phyloP scores from a whole-genome alignment of 139 green algal species.

The Mesotaenium endlicherianum region DNA sequence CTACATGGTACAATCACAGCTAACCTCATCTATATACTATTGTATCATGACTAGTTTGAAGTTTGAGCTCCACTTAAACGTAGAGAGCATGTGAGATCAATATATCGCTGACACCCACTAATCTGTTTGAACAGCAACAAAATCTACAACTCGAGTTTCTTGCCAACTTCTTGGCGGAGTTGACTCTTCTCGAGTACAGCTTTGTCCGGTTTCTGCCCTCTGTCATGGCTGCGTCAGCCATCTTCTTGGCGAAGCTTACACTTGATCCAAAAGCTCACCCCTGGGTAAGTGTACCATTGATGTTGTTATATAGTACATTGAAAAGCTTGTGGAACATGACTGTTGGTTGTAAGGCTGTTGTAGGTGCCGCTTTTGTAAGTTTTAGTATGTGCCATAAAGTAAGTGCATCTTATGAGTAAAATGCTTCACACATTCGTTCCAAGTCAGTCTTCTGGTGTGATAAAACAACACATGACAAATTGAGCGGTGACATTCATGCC shows the following conservation, averaged over 20 bases:
- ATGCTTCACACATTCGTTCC: too few species aligned
- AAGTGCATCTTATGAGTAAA: too few species aligned
- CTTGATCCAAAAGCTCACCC: conserved; percentile 22
- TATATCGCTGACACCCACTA: not conserved
- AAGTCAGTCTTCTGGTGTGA: too few species aligned
- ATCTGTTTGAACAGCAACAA: not conserved
- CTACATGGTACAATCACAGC: not conserved
- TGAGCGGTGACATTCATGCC: too few species aligned
- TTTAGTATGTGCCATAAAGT: too few species aligned
- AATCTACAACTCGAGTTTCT: conserved; percentile 64
- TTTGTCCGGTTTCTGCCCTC: conserved; percentile 78
- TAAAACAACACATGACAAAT: too few species aligned
- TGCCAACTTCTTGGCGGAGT: conserved; percentile 83
- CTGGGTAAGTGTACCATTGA: conserved; percentile 48
- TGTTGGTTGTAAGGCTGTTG: not conserved
- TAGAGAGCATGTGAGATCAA: not conserved
- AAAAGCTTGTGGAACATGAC: too few species aligned
- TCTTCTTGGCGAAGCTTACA: conserved; percentile 74
- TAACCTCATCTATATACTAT: not conserved
- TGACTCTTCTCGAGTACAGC: conserved; percentile 83
- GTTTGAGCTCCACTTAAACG: not conserved
- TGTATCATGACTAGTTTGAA: not conserved
- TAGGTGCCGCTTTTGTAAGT: not conserved
- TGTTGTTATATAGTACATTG: too few species aligned
- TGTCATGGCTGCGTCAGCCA: conserved; percentile 70